These are phyloP conservation scores for Coniochaeta prunicola DNA, from an alignment of 2,329 filamentous ascomycete species.

Conservation along the genomic window DNA sequence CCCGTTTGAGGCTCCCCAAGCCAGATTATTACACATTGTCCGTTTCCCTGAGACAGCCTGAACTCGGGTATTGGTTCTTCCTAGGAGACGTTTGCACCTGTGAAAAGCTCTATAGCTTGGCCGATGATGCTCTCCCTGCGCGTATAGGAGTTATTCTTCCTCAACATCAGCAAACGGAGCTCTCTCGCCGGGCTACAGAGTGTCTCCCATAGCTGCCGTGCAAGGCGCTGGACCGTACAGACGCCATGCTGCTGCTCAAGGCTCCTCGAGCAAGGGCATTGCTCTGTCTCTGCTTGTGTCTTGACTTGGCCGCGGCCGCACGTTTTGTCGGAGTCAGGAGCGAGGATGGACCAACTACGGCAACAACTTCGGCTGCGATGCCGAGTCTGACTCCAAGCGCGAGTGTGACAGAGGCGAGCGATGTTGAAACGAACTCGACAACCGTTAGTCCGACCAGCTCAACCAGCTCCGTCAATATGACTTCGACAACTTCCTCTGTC, in stretches of 20 bases:
- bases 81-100: neutral
- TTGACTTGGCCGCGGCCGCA: conserved; percentile 3
- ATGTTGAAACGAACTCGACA: conserved; percentile 2
- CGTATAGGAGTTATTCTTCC: neutral
- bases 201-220: neutral
- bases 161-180: neutral
- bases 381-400: conserved; percentile 4
- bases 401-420: neutral
- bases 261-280: conserved; percentile 8
- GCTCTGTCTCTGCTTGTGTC: conserved; percentile 11
- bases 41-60: neutral
- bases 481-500: neutral
- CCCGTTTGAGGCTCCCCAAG: neutral
- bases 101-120: neutral
- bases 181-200: neutral
- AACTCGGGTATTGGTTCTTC: neutral
- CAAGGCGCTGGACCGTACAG: neutral
- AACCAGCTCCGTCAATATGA: neutral
- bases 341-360: conserved; percentile 5
- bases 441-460: conserved; percentile 1
- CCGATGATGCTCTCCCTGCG: neutral
- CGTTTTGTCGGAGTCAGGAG: conserved; percentile 5
- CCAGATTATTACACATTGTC: neutral
- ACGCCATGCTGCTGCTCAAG: conserved; percentile 3
- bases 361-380: neutral